These are phyloP conservation scores for Neonectria coccinea DNA, from an alignment of 2,329 filamentous ascomycete species.

Conservation along the genomic window DNA sequence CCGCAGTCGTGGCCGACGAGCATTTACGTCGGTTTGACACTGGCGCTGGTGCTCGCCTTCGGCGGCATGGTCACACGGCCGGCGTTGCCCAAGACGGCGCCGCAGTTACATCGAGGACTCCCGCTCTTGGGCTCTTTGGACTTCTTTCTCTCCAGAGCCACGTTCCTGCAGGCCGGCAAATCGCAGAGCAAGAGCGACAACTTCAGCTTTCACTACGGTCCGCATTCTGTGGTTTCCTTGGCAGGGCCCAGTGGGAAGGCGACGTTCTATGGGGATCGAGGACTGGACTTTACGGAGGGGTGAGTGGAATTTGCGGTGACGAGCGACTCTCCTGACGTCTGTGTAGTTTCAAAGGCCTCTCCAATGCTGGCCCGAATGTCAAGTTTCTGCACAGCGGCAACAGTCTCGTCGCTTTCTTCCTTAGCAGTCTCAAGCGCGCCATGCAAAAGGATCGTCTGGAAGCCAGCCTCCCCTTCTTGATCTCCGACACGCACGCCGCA, in stretches of 20 bases:
- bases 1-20: conserved; percentile 1
- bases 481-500: conserved; percentile 52
- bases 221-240: conserved; percentile 4
- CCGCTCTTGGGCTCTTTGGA: conserved; percentile 11
- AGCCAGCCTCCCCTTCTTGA: conserved; percentile 55
- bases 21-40: not conserved
- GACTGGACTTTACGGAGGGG: conserved; percentile 12
- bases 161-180: not conserved
- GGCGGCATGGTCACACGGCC: conserved; percentile 5
- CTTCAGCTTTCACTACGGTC: conserved; percentile 20
- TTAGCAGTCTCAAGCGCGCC: conserved; percentile 48
- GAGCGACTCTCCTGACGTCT: not conserved
- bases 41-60: conserved; percentile 8
- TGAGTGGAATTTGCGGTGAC: not conserved
- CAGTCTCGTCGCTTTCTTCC: conserved; percentile 38
- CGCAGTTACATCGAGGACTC: conserved; percentile 3
- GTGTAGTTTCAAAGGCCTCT: conserved; percentile 37
- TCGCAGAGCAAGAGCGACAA: not conserved
- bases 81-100: conserved; percentile 5
- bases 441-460: conserved; percentile 54
- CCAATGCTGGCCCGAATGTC: conserved; percentile 46
- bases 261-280: conserved; percentile 7
- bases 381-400: conserved; percentile 34
- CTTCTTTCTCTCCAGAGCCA: not conserved
- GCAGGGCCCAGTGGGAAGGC: not conserved